Conservation (phyloP, 192 early-diverging fungal genomes). For the Coemansia sp. region DNA sequence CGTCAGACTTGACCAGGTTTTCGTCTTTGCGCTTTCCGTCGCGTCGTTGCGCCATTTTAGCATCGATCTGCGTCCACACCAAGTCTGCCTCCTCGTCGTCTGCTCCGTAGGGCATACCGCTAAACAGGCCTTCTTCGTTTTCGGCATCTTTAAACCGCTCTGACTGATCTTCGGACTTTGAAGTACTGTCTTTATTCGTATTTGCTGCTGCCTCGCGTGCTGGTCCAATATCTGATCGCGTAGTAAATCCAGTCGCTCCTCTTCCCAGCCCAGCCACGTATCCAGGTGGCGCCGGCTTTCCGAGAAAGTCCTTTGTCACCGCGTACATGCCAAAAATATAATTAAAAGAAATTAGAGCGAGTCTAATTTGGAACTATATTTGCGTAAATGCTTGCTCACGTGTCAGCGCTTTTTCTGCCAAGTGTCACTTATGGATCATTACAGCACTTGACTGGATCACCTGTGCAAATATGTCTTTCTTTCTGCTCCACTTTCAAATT, state of each 20-base stretch:
- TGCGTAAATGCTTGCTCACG: neutral
- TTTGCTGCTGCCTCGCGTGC: constrained; percentile 74
- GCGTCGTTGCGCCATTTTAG: constrained; percentile 85
- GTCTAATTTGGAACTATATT: neutral
- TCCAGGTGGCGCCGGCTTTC: constrained; percentile 88
- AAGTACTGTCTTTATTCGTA: constrained; percentile 1
- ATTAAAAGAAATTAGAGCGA: neutral
- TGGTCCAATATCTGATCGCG: constrained; percentile 96
- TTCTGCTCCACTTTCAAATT: neutral
- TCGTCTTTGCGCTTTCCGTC: constrained; percentile 61
- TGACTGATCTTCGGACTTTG: constrained; percentile 7
- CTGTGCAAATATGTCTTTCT: neutral
- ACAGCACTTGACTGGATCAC: too few species aligned
- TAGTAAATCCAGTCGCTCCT: constrained; percentile 97
- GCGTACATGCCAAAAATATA: constrained; percentile 20
- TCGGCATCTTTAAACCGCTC: constrained; percentile 80
- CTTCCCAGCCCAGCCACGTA: constrained; percentile 97
- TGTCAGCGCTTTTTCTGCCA: neutral
- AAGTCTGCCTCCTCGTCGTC: constrained; percentile 98
- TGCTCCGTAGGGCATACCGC: constrained; percentile 81
- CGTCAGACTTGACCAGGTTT: constrained; percentile 66
- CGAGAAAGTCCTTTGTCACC: constrained; percentile 83
- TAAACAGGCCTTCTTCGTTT: constrained; percentile 91
- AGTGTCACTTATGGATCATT: neutral
- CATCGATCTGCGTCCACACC: constrained; percentile 87